Evolutionary conservation across 2,329 filamentous ascomycete species (phyloP), one percentile per base, ranked within the genome.

Genomic region (Colletotrichum sp.): DNA sequence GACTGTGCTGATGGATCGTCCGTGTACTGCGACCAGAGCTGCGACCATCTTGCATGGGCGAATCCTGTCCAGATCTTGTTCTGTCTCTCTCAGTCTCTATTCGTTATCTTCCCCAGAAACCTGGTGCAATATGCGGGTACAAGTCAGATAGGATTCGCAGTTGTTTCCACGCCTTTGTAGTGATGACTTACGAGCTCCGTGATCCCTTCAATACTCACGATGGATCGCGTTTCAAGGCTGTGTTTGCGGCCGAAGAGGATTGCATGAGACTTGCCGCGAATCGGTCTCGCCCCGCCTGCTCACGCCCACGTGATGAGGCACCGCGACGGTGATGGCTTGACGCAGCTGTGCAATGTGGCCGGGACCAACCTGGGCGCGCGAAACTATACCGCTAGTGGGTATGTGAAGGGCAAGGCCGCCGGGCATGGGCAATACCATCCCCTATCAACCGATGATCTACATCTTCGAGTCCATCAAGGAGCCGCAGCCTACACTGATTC

Each of bases 101-200:
- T n/a, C 22, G 8, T 1, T 25, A 55, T 8, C 19, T 55, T 6
- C 49, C 49, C 49, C n/a, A 22, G 0, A n/a, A 55, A 55, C 9
- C 19, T 55, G 19, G 49, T 55, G n/a, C 49, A 55, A 55, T 55
- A 55, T 55, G 49, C 34, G 13, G 34, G 34, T 16, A 0, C 8
- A 36, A 0, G 13, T 16, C 8, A 0, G 16, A 2, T 55, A 22
- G 19, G 0, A 22, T 11, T 27, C n/a, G 25, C 52, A 22, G 5
- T 1, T 27, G 1, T 27, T 55, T 27, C 0, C 16, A 15, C 5
- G 25, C 11, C 0, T 55, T 55, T 55, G n/a, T n/a, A 55, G 52
- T 27, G 19, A 55, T 55, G 25, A 27, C 22, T 22, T 4, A 1
- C 3, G 52, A 55, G 52, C 52, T n/a, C 2, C 19, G 6, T 15